Conservation (phyloP, 495 filamentous ascomycete genomes). For the Bombardia bombarda region DNA sequence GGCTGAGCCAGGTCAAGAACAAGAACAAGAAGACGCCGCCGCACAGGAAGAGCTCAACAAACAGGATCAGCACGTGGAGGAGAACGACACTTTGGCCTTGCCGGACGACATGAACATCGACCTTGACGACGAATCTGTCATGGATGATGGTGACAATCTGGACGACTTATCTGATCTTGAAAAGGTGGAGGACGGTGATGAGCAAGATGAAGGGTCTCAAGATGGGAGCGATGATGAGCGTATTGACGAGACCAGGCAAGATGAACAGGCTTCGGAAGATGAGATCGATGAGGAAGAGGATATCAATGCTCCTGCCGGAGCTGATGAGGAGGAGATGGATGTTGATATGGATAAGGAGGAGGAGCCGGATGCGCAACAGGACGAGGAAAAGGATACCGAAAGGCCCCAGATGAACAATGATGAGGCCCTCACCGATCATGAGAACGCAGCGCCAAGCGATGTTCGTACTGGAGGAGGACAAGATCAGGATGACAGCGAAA, state of each 20-base stretch:
- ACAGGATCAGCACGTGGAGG: slow-evolving; percentile 58
- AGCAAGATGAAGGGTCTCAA: slow-evolving; percentile 11
- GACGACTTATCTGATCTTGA: slow-evolving; percentile 47
- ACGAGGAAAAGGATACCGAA: slow-evolving; percentile 24
- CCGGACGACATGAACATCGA: slow-evolving; percentile 72
- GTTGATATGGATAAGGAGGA: slow-evolving; percentile 34
- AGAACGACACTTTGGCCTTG: slow-evolving; percentile 47
- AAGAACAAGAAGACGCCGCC: slow-evolving; percentile 76
- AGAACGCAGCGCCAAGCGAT: slow-evolving; percentile 63
- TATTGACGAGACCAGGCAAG: slow-evolving; percentile 13
- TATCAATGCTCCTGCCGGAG: slow-evolving; percentile 18
- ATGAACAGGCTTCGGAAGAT: slow-evolving; percentile 15
- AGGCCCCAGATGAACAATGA: slow-evolving; percentile 33
- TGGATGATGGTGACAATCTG: slow-evolving; percentile 44
- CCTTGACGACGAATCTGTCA: slow-evolving; percentile 39
- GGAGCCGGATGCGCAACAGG: slow-evolving; percentile 21
- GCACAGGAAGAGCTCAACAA: slow-evolving; percentile 55
- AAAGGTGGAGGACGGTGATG: slow-evolving; percentile 29
- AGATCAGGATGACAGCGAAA: slow-evolving; percentile 43
- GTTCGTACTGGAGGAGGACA: slow-evolving; percentile 48
- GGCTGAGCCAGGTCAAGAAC: slow-evolving; percentile 61
- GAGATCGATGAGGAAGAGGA: slow-evolving; percentile 25
- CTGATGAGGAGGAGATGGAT: slow-evolving; percentile 22
- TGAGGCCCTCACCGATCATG: slow-evolving; percentile 45
- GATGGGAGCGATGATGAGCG: slow-evolving; percentile 16